Evolutionary conservation across 2,329 filamentous ascomycete species (phyloP), one percentile per base, ranked within the genome.

Genomic region (Aureobasidium melanogenum): DNA sequence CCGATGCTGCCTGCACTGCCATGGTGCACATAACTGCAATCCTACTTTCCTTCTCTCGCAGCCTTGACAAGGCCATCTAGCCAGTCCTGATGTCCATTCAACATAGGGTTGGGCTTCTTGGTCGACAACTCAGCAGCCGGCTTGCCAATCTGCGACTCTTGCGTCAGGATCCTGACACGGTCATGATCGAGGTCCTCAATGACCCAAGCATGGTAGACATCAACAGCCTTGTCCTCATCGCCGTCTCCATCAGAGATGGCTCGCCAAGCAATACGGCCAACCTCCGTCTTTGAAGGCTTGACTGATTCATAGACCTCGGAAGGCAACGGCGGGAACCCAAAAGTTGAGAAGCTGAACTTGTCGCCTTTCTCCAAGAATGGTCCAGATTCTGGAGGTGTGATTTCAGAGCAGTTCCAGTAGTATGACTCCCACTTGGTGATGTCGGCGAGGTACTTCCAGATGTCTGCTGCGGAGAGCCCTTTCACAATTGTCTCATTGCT

Each of bases 11-110:
- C 32, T 36, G 12, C 32, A 36, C 30, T 9, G 10, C 30, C 8
- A 32, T 32, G 30, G 30, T 32, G 2, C 6, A 32, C 9, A 32
- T 12, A 9, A 15, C 38, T 30, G 30, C 36, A 56, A 24, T 10
- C 17, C 12, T 34, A 14, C 41, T 57, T 58, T 8, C 54, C 54
- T 28, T 58, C 41, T 32, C 56, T 66, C 8, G 68, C 70, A 26
- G 66, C 66, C 19, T 62, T 67, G 15, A 74, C 66, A 44, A 74
- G 36, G 2, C 72, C 72, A 56, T 74, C 71, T 52, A 73, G 58
- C 72, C 72, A 73, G 57, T 74, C 71, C 62, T 73, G 71, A 62
- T 73, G 72, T 5, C 71, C 72, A 24, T 71, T 50, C n/a, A 74
- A 62, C 71, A 74, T 72, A 39, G 64, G 64, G 61, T 74, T 73